These are phyloP conservation scores for Saccharomyces pastorianus DNA, from an alignment of 1,139 yeast genomes.

Conservation along the genomic window DNA sequence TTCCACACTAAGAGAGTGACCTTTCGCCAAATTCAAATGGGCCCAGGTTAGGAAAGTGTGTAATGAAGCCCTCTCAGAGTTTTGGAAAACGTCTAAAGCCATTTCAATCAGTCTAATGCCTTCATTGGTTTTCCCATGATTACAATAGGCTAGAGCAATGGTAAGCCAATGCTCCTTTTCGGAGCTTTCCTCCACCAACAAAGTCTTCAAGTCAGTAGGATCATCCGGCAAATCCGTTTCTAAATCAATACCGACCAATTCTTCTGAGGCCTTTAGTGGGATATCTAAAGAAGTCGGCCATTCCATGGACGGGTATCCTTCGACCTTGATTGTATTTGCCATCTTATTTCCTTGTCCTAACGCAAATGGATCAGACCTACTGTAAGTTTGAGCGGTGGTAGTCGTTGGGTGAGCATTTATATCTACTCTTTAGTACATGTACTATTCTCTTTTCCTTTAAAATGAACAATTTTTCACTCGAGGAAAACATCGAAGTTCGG, in stretches of 20 bases:
- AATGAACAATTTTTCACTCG: neutral
- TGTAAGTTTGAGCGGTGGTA: neutral
- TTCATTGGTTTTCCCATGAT: conserved; percentile 49
- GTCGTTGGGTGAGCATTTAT: no score
- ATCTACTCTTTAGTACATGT: no score
- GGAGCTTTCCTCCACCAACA: conserved; percentile 73
- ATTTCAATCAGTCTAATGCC: conserved; percentile 56
- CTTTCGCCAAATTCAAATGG: conserved; percentile 45
- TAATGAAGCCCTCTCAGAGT: conserved; percentile 45
- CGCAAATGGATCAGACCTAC: neutral
- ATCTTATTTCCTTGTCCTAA: neutral
- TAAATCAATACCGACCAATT: conserved; percentile 61
- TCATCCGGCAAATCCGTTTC: conserved; percentile 79
- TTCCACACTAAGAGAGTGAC: conserved; percentile 28
- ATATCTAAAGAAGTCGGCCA: conserved; percentile 43
- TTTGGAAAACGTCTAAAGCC: conserved; percentile 44
- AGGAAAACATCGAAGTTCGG: neutral
- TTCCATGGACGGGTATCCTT: conserved; percentile 31
- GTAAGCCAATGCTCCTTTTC: conserved; percentile 74
- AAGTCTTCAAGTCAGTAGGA: conserved; percentile 68
- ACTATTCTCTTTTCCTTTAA: neutral
- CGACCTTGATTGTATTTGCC: neutral
- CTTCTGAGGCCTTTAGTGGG: conserved; percentile 58
- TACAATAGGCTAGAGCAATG: conserved; percentile 73
- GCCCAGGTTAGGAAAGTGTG: conserved; percentile 71